Percentiles rank a stretch among this genome's conserved stretches.
Evolutionary conservation across 1,139 yeast genomes (phyloP).

Genomic region (Candida sojae): DNA sequence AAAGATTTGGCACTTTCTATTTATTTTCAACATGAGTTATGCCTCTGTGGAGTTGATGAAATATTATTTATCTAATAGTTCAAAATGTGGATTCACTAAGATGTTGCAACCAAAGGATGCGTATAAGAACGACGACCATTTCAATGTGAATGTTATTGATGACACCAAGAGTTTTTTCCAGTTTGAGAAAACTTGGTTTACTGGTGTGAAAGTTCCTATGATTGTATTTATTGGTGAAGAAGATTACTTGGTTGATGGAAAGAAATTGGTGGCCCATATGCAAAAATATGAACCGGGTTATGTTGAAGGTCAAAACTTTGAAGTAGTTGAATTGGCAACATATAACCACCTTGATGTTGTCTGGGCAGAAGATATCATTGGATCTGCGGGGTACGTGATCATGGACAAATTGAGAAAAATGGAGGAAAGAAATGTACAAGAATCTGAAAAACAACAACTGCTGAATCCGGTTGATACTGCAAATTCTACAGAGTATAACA

Average conservation of each 20-base stretch:
- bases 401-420: constrained; percentile 12
- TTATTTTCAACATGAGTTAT: constrained; percentile 83
- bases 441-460: not conserved
- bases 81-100: constrained; percentile 42
- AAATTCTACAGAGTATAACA: not conserved
- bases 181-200: constrained; percentile 57
- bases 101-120: constrained; percentile 36
- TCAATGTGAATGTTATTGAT: constrained; percentile 14
- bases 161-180: constrained; percentile 58
- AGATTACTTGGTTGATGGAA: constrained; percentile 71
- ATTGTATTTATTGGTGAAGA: constrained; percentile 60
- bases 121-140: constrained; percentile 31
- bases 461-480: not conserved
- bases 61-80: constrained; percentile 76
- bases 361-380: constrained; percentile 55
- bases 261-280: constrained; percentile 54
- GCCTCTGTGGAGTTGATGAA: constrained; percentile 79
- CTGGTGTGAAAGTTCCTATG: constrained; percentile 50
- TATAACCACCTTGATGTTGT: constrained; percentile 57
- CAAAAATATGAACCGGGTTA: constrained; percentile 48
- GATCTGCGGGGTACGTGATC: constrained; percentile 28
- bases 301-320: constrained; percentile 39
- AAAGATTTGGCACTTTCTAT: constrained; percentile 66
- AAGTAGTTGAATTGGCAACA: constrained; percentile 40
- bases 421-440: not conserved